Base-by-base conservation (phyloP, 805 yeast genomes). In the Saturnispora sanitii region DNA sequence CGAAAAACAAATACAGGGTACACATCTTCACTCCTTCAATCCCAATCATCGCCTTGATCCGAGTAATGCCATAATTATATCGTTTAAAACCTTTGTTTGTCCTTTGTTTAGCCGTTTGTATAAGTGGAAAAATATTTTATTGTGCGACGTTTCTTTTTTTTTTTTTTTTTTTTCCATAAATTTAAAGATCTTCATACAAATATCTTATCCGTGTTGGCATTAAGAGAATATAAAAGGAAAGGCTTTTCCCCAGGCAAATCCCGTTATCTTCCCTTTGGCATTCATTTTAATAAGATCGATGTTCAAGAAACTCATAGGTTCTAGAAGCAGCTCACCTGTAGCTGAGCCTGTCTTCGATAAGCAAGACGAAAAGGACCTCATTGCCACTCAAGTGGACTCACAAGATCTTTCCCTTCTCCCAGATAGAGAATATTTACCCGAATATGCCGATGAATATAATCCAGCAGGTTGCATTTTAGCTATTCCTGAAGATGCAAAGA, bases 401-500 rank as follows among this genome's bases (percentile, higher is more conserved):
- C 22, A 28, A 27, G 38, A 35, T 20, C 16, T 33, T 9, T 28
- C 37, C 9, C 15, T 34, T 7, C 6, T 34, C 15, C 20, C 35
- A 3, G 43, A 43, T 17, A 41, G 43, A 35, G 55, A 50, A 40
- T 45, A 43, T 18, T 22, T 54, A 19, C 42, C 46, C 1, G 57
- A 51, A 34, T 54, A 50, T 35, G 53, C 54, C 2, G 61, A 58
- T 37, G 61, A 57, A 20, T 50, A 41, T 25, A 58, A 58, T 40
- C 62, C 61, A 5, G 45, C 52, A 7, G 62, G 62, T 18, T 42
- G 55, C 25, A 38, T 41, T 11, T 26, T 43, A 5, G 60, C 57
- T 16, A 34, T 40, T 13, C 57, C 53, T 15, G 60, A 52, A 35
- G 69, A 67, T 41, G 56, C 53, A 28, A 35, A 43, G 3, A 54